Conservation (phyloP, 352 stramenopile genomes). For the Pythium rishiriense region DNA sequence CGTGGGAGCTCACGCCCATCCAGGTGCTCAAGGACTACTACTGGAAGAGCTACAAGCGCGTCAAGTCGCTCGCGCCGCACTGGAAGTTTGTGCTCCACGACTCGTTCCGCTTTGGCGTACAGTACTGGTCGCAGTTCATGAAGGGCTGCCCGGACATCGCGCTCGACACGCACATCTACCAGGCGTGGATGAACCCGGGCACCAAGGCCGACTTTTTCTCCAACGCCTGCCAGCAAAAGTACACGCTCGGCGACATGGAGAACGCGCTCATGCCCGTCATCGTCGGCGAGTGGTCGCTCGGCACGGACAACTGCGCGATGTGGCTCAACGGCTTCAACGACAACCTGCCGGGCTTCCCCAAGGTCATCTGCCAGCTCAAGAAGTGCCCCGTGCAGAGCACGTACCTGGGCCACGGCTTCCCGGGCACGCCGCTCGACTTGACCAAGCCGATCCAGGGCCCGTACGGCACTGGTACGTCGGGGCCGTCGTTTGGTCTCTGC, state of each 20-base stretch:
- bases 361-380: constrained; percentile 88
- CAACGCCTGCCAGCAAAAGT: constrained; percentile 91
- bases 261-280: constrained; percentile 92
- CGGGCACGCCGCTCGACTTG: constrained; percentile 85
- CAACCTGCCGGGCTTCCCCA: constrained; percentile 92
- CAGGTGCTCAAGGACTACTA: constrained; percentile 94
- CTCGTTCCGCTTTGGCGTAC: constrained; percentile 90
- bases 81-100: constrained; percentile 98
- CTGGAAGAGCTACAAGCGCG: constrained; percentile 95
- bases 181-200: constrained; percentile 78
- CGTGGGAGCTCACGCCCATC: constrained; percentile 94
- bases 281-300: constrained; percentile 94
- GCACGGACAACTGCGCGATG: constrained; percentile 82
- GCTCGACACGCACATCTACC: constrained; percentile 96
- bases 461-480: constrained; percentile 81
- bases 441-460: constrained; percentile 86
- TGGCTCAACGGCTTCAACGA: constrained; percentile 88
- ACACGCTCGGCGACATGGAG: constrained; percentile 89
- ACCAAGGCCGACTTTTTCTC: constrained; percentile 84
- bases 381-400: constrained; percentile 79
- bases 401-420: constrained; percentile 89
- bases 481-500: constrained; percentile 88
- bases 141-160: constrained; percentile 90
- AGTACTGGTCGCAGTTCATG: constrained; percentile 78
- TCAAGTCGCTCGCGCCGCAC: constrained; percentile 89